phyloP scores from a whole-genome alignment of 495 filamentous ascomycete species.

The Corynascus novoguineensis region DNA sequence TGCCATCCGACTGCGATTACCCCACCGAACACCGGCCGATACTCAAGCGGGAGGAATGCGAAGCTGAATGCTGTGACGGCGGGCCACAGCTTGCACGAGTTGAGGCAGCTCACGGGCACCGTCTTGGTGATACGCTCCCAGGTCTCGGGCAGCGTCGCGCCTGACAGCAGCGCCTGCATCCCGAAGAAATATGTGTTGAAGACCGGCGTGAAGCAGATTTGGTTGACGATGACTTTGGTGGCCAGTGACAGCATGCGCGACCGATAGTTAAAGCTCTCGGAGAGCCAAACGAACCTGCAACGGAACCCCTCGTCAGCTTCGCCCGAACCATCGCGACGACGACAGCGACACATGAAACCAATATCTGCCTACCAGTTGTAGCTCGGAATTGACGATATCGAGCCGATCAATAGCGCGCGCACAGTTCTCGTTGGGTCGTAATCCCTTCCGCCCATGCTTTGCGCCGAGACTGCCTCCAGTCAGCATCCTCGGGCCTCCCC shows the following conservation, averaged over 20 bases:
- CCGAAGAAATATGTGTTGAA: conserved; percentile 94
- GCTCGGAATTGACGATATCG: conserved; percentile 63
- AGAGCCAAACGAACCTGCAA: conserved; percentile 73
- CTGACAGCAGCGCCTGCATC: conserved; percentile 61
- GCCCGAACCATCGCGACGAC: neutral
- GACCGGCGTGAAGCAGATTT: conserved; percentile 73
- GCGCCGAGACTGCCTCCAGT: conserved; percentile 54
- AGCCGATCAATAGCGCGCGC: conserved; percentile 68
- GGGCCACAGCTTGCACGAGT: conserved; percentile 86
- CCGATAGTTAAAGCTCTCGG: conserved; percentile 71
- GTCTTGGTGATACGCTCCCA: conserved; percentile 67
- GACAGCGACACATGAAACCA: conserved; percentile 6
- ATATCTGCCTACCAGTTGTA: conserved; percentile 71
- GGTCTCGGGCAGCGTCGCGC: conserved; percentile 55
- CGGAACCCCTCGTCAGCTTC: neutral
- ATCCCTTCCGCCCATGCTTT: conserved; percentile 52
- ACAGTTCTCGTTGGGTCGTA: conserved; percentile 68
- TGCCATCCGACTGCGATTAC: conserved; percentile 84
- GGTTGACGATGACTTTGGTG: conserved; percentile 76
- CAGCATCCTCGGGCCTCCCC: neutral
- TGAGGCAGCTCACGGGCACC: conserved; percentile 68
- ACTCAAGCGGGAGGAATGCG: conserved; percentile 72
- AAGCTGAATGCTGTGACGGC: conserved; percentile 84
- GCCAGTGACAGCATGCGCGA: conserved; percentile 63
- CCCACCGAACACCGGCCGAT: conserved; percentile 71